Evolutionary conservation across 1,139 yeast genomes (phyloP).

Genomic region (Blastobotrys apis): DNA sequence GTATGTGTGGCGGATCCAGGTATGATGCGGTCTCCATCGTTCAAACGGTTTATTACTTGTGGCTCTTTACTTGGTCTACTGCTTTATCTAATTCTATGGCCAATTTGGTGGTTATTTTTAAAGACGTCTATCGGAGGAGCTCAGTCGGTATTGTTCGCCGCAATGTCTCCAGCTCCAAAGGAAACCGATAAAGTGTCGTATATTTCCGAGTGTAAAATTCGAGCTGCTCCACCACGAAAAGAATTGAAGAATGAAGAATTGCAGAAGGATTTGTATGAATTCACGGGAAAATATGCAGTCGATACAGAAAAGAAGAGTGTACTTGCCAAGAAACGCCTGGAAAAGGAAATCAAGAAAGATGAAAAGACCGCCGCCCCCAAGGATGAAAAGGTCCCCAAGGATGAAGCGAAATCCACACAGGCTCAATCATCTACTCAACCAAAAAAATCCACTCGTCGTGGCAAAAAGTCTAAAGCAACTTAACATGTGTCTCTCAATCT

Average conservation of each 20-base stretch:
- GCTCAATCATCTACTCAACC: too few species aligned
- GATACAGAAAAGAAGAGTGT: conserved; percentile 69
- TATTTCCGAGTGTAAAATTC: conserved; percentile 65
- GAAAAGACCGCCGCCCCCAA: too few species aligned
- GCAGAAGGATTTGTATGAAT: conserved; percentile 58
- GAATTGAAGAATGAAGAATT: conserved; percentile 61
- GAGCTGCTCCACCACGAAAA: conserved; percentile 50
- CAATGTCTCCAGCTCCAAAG: conserved; percentile 66
- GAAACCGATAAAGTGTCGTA: conserved; percentile 60
- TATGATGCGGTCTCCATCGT: conserved; percentile 78
- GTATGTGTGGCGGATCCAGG: conserved; percentile 90
- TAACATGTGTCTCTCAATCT: too few species aligned
- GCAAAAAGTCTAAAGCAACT: too few species aligned
- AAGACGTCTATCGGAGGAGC: conserved; percentile 76
- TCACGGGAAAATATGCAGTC: conserved; percentile 54
- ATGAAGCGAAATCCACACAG: too few species aligned
- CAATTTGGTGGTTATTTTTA: conserved; percentile 75
- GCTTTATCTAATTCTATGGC: conserved; percentile 64
- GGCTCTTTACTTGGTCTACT: conserved; percentile 72
- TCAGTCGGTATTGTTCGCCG: conserved; percentile 67
- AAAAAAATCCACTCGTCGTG: too few species aligned
- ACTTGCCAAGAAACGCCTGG: conserved; percentile 32
- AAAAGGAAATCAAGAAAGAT: conserved; percentile 14
- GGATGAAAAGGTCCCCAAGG: too few species aligned
- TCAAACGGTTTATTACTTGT: conserved; percentile 70